These are phyloP conservation scores for Cantharellus anzutake DNA, from an alignment of 768 basidiomycete genomes.

Conservation along the genomic window DNA sequence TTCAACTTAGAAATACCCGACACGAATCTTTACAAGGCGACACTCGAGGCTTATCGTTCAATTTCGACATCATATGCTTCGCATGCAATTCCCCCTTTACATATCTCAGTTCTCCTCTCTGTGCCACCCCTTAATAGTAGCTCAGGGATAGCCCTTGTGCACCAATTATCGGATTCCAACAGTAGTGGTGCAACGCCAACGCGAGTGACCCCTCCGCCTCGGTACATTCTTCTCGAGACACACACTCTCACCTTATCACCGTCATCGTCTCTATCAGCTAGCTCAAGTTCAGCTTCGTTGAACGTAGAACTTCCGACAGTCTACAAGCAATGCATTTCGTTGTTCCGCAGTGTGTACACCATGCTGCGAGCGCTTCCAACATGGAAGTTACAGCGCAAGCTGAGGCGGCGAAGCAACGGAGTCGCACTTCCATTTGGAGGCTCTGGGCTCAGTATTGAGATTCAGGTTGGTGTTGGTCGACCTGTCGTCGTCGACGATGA, in stretches of 20 bases:
- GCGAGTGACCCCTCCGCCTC: conserved; percentile 43
- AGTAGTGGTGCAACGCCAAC: neutral
- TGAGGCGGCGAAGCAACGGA: conserved; percentile 27
- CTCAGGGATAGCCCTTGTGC: conserved; percentile 31
- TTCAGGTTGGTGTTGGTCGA: conserved; percentile 10
- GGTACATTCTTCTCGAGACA: conserved; percentile 47
- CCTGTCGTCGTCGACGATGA: conserved; percentile 25
- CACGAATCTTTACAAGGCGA: conserved; percentile 43
- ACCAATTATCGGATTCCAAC: conserved; percentile 15
- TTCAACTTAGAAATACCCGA: conserved; percentile 72
- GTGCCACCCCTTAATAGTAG: conserved; percentile 24
- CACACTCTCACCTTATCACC: conserved; percentile 10
- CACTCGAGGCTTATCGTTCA: conserved; percentile 39
- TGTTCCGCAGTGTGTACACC: conserved; percentile 61
- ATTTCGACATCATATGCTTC: conserved; percentile 26
- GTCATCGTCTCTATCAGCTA: conserved; percentile 9
- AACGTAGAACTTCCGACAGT: conserved; percentile 54
- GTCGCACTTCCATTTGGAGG: conserved; percentile 38
- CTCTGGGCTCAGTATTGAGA: conserved; percentile 22
- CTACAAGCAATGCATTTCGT: conserved; percentile 70
- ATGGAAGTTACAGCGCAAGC: conserved; percentile 51
- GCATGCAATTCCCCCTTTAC: conserved; percentile 27
- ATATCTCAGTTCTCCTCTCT: conserved; percentile 49
- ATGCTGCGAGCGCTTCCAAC: conserved; percentile 55
- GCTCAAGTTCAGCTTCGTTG: conserved; percentile 1